Evolutionary conservation across 2,329 filamentous ascomycete species (phyloP), one percentile per base, ranked within the genome.

Genomic region (Thermomyces lanuginosus): DNA sequence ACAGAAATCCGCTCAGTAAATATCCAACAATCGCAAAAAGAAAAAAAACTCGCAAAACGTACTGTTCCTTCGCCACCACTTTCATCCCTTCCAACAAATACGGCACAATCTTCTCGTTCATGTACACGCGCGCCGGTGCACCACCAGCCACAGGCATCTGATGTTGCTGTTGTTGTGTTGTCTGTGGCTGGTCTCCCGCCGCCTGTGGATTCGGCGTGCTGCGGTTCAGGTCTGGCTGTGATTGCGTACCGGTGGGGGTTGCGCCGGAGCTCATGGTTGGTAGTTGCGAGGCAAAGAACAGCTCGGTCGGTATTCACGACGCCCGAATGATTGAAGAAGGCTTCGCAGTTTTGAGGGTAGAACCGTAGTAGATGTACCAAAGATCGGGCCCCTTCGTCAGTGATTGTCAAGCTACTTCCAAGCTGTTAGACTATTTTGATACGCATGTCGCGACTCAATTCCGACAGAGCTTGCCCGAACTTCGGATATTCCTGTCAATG

Each of bases 31-130:
- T 6, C 9, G 8, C 15, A 18, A n/a, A 2, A 26, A 26, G 15
- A 7, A 19, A 36, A 26, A 16, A 33, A 13, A 20, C 27, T 10
- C 6, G 2, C n/a, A n/a, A n/a, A 21, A 64, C 74, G 44, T 53
- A 81, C 76, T 76, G 69, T 21, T 81, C 72, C 38, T 68, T 72
- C 4, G 73, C 74, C 33, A 83, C 47, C 29, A 64, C 51, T 55
- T 81, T 82, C 73, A 83, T 77, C 13, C 76, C 77, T 41, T 82
- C 76, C 20, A 82, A 54, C 31, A 83, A 43, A 14, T 67, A 64
- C 1, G 68, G 68, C 0, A 75, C 77, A 21, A 83, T 66, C 40
- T 72, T 78, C 25, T 64, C 62, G 43, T 82, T 82, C 39, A 83
- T 52, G 46, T 81, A 83, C 41, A 69, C 65, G 22, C 77, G 66